Base-by-base conservation (phyloP, 1,284 basidiomycete species). In the Fomitiporia mediterranea region DNA sequence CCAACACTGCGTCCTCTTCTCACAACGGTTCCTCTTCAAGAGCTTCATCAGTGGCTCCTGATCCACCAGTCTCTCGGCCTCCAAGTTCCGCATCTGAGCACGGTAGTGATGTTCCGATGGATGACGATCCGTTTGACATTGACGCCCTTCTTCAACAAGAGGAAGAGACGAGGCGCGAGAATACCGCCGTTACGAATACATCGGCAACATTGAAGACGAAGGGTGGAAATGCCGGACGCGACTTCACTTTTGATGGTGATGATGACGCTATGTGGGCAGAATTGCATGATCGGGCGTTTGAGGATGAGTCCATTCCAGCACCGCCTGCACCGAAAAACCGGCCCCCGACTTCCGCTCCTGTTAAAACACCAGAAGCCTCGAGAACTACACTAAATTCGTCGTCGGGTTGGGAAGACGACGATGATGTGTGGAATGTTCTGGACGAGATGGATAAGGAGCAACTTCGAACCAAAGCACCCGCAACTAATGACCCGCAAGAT, bases 351-450 rank as follows among this genome's bases (percentile, higher is more conserved):
- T 15, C 58, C 25, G 11, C 23, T 6, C 9, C 25, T 44, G 38
- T 15, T 13, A 27, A 4, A 28, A 37, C 27, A 43, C 55, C 40
- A 8, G 44, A 52, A 21, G 50, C 46, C 49, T 49, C 44, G 3
- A 27, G 25, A 43, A 21, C 43, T 27, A 51, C 52, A 3, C 53
- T 32, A 17, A 56, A 64, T 39, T 43, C 49, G 30, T 56, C 59
- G 56, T 62, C 60, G 56, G 66, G 64, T 30, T 66, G 64, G 46
- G 76, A 75, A 21, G 75, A 79, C 17, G 82, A 85, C 51, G 79
- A 84, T 42, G 81, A 84, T 4, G 81, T 89, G 78, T 86, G 85
- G 81, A 80, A 84, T 59, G 71, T 86, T 27, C 67, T 86, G 52
- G 70, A 78, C 48, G 84, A 89, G 65, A 74, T 82, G 61, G 81